These are phyloP conservation scores for Bombardia bombarda DNA, from an alignment of 495 filamentous ascomycete genomes.

Conservation along the genomic window DNA sequence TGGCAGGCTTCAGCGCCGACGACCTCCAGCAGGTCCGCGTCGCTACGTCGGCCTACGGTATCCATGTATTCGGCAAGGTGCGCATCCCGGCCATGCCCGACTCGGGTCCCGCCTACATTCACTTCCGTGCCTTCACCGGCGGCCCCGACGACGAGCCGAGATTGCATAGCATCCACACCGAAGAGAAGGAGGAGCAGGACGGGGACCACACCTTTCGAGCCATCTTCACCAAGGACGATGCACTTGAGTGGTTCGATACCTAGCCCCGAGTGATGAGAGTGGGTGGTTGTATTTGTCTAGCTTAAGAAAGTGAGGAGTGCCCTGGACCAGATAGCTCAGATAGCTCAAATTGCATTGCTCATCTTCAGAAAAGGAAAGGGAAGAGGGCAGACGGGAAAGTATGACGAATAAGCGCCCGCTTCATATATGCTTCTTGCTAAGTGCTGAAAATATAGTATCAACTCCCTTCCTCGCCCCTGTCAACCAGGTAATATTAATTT, in stretches of 20 bases:
- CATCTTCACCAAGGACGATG: conserved; percentile 43
- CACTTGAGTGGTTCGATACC: conserved; percentile 51
- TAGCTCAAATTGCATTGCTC: too few relatives aligned
- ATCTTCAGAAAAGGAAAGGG: too few relatives aligned
- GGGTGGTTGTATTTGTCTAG: background rate
- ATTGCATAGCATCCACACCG: conserved; percentile 46
- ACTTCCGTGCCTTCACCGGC: conserved; percentile 45
- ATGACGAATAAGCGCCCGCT: too few relatives aligned
- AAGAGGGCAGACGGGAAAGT: too few relatives aligned
- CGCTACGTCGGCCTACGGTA: conserved; percentile 43
- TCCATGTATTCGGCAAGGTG: conserved; percentile 51
- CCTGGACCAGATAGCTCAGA: background rate
- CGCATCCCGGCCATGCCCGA: conserved; percentile 38
- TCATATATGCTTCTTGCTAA: too few relatives aligned
- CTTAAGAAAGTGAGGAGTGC: too few relatives aligned
- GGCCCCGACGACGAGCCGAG: conserved; percentile 35
- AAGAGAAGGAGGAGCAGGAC: conserved; percentile 36
- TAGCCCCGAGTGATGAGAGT: conserved; percentile 11
- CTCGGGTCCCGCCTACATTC: conserved; percentile 34
- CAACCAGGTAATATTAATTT: too few relatives aligned
- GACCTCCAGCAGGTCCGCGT: conserved; percentile 45
- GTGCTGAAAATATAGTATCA: background rate
- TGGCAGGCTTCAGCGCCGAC: conserved; percentile 38
- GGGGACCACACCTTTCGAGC: conserved; percentile 42
- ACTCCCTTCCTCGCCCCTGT: conserved; percentile 47